These are phyloP conservation scores for Chlamydomonas incerta DNA, from an alignment of 139 green algal species.

Conservation along the genomic window DNA sequence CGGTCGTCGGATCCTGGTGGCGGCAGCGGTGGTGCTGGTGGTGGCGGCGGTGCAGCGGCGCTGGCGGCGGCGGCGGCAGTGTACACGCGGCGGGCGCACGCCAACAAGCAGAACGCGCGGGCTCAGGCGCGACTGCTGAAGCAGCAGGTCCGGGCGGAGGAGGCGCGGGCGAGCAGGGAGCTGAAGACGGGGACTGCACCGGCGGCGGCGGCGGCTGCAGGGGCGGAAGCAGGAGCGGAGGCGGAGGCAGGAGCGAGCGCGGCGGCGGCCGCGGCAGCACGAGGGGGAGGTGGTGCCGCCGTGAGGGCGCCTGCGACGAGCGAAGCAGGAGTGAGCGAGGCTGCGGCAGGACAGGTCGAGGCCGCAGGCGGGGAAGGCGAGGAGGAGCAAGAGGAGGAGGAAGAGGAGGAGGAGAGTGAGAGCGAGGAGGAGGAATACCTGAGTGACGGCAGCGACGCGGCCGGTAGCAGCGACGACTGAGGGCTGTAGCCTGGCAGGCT, in stretches of 20 bases:
- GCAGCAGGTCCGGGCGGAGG: slow-evolving; percentile 15
- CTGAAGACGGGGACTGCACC: neutral
- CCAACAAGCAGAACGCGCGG: no score
- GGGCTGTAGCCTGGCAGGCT: no score
- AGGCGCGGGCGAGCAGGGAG: neutral
- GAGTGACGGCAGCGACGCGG: neutral
- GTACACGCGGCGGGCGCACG: neutral
- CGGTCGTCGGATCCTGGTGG: slow-evolving; percentile 8
- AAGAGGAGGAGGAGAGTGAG: slow-evolving; percentile 3
- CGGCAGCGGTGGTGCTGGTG: neutral
- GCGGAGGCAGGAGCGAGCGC: neutral
- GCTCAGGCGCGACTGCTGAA: slow-evolving; percentile 3
- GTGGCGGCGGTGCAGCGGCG: neutral
- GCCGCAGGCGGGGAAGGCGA: neutral
- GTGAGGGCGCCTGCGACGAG: no score
- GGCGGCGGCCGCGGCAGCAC: neutral
- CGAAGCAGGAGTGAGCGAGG: no score
- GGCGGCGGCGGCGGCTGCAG: no score
- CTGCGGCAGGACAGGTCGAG: neutral
- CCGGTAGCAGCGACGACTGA: neutral
- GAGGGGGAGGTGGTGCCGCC: no score
- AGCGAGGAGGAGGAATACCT: slow-evolving; percentile 37
- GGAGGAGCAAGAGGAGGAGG: neutral
- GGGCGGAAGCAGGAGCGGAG: neutral
- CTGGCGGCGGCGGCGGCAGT: neutral